phyloP scores from a whole-genome alignment of 176 grass and related monocot genomes.

The Carex kokanica region DNA sequence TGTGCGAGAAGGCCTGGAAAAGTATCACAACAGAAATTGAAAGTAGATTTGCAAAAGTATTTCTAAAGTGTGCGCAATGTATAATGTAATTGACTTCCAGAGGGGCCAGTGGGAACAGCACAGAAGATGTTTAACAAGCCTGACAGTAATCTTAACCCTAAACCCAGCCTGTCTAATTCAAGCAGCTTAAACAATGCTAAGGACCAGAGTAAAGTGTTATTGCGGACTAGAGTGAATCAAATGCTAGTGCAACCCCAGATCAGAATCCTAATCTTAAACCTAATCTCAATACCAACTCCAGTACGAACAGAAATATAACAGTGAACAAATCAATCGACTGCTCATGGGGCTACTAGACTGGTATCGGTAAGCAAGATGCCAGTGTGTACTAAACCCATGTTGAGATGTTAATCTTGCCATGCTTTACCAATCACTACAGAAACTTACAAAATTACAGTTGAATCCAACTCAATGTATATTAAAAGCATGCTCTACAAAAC shows the following conservation, averaged over 20 bases:
- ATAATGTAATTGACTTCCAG: conserved; percentile 9
- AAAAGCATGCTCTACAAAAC: conserved; percentile 2
- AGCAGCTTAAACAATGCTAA: conserved; percentile 3
- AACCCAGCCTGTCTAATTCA: conserved; percentile 21
- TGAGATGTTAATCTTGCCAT: background rate
- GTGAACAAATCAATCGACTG: background rate
- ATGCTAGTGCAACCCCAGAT: background rate
- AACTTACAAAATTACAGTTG: background rate
- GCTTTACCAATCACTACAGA: conserved; percentile 2
- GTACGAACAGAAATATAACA: background rate
- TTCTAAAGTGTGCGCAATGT: background rate
- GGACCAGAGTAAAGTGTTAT: conserved; percentile 6
- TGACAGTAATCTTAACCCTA: conserved; percentile 24
- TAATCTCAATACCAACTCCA: background rate
- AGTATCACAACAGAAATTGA: background rate
- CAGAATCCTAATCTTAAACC: background rate
- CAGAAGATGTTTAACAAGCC: conserved; percentile 20
- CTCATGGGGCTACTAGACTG: background rate
- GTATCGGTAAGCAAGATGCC: background rate
- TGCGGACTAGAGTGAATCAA: background rate
- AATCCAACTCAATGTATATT: background rate
- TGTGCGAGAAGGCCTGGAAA: background rate
- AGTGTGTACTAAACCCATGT: background rate
- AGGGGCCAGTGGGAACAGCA: conserved; percentile 27
- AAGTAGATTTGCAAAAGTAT: background rate